Conservation (phyloP, 2,329 filamentous ascomycete genomes). For the Blastomyces parvus region DNA sequence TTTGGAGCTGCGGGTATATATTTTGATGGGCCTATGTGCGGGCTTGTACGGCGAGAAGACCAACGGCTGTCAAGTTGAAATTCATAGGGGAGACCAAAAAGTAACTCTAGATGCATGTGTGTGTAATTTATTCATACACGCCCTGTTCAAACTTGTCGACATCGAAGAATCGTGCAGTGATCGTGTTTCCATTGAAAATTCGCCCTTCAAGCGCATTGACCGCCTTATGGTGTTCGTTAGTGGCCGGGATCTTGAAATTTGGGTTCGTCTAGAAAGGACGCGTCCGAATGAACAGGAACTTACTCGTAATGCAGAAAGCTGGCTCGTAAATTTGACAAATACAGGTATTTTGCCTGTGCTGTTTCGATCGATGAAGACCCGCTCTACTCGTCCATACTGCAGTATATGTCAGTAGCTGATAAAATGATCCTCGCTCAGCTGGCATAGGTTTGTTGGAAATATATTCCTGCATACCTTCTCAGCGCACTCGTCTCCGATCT, state of each 20-base stretch:
- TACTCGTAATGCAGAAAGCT: constrained; percentile 74
- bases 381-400: constrained; percentile 73
- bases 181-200: constrained; percentile 77
- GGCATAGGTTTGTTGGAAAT: background rate
- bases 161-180: constrained; percentile 74
- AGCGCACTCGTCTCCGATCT: constrained; percentile 89
- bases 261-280: background rate
- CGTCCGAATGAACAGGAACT: constrained; percentile 27
- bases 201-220: constrained; percentile 83
- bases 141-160: constrained; percentile 70
- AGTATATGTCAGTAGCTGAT: constrained; percentile 11
- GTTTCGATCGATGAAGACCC: constrained; percentile 62
- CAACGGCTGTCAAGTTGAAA: background rate
- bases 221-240: constrained; percentile 46
- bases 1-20: background rate
- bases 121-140: constrained; percentile 36
- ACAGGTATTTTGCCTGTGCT: constrained; percentile 52
- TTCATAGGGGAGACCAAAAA: constrained; percentile 5
- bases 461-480: constrained; percentile 49
- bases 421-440: constrained; percentile 8
- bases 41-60: background rate
- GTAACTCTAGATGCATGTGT: background rate
- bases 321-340: constrained; percentile 86
- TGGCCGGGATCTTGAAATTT: constrained; percentile 2
- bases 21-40: background rate